Evolutionary conservation across 2,329 filamentous ascomycete species (phyloP), one percentile per base, ranked within the genome.

Genomic region (Fusarium sp.): DNA sequence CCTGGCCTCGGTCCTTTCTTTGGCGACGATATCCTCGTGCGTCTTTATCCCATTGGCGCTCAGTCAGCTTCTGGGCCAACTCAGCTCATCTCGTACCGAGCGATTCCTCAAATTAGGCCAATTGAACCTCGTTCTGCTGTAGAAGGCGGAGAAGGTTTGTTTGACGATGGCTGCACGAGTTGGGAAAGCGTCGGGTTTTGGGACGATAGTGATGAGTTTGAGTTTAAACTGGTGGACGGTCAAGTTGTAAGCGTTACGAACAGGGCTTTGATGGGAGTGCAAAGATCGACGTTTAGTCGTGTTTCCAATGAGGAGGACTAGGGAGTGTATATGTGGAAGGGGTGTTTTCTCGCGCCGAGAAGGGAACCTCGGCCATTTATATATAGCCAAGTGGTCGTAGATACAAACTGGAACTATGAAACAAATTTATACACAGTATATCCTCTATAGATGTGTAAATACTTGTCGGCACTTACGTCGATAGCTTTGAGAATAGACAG

Each of bases 171-270:
- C 6, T 59, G 45, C 2, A 28, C 33, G 16, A 8, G 45, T 10
- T 65, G 62, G 62, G 37, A 31, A 45, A 20, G 13, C 18, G 33
- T 65, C 30, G 62, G 62, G 15, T 33, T 20, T 3, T 12, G 6
- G 6, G 62, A 54, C 12, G 23, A 37, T 2, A 12, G n/a, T 8
- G 62, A 65, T 34, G 60, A 65, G 4, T 58, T 65, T 23, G 26
- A 57, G 6, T 59, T 65, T 10, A 31, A 59, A 13, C 6, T 65
- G 7, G 40, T 47, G 2, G 46, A 52, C 8, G 28, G 34, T 1
- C 34, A 20, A 2, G 26, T 60, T 16, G 15, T 47, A 1, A 37
- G 53, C 8, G 41, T 65, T 1, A 34, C 40, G 3, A 55, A 55
- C 4, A 5, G 36, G 16, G 33, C 16, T 8, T 7, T 51, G n/a